Evolutionary conservation across 495 filamentous ascomycete genomes (phyloP).

Genomic region (Chaetomium fimeti): DNA sequence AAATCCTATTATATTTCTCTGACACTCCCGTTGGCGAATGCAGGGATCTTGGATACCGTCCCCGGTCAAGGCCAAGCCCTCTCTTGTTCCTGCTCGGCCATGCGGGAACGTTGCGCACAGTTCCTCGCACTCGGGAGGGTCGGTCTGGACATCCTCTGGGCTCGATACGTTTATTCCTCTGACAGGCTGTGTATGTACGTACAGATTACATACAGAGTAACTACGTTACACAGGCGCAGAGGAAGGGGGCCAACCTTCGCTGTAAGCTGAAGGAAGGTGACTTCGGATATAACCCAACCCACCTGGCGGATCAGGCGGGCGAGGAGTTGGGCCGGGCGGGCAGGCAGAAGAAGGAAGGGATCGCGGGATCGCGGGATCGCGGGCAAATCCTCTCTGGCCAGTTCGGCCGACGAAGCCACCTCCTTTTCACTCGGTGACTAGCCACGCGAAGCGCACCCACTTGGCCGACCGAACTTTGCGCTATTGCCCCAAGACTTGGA

Average conservation of each 20-base stretch:
- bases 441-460: background rate
- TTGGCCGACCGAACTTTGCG: background rate
- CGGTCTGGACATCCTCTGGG: too few relatives aligned
- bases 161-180: too few relatives aligned
- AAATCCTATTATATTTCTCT: constrained; percentile 35
- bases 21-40: constrained; percentile 28
- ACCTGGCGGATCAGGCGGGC: background rate
- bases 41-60: constrained; percentile 22
- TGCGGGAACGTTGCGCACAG: background rate
- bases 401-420: background rate
- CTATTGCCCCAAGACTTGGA: background rate
- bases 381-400: background rate
- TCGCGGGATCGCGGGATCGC: background rate
- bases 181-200: too few relatives aligned
- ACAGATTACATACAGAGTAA: too few relatives aligned
- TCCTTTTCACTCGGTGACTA: background rate
- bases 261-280: background rate
- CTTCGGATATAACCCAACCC: constrained; percentile 1
- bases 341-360: background rate
- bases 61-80: constrained; percentile 12
- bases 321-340: background rate
- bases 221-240: too few relatives aligned
- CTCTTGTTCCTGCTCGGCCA: background rate
- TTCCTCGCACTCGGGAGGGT: background rate
- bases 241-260: background rate